Conservation (phyloP, 345 rosid species). For the Physaria fendleri region DNA sequence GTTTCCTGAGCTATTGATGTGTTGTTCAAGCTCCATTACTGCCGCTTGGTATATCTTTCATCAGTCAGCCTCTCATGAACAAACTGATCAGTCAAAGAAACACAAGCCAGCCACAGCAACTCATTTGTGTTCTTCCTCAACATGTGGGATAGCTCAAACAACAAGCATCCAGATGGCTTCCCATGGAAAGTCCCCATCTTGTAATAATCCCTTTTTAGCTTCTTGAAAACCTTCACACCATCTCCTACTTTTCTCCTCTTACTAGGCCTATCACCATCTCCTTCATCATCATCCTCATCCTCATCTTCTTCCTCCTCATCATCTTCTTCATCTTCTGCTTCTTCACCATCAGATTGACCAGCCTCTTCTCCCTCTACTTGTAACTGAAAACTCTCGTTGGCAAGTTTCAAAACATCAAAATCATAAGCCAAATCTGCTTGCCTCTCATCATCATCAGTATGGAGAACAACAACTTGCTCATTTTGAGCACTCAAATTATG, state of each 20-base stretch:
- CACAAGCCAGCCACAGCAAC: conserved; percentile 93
- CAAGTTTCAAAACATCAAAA: conserved; percentile 68
- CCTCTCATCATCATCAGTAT: conserved; percentile 72
- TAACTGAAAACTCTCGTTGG: conserved; percentile 50
- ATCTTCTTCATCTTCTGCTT: conserved; percentile 31
- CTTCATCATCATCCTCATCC: conserved; percentile 21
- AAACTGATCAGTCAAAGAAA: conserved; percentile 89
- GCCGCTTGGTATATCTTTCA: conserved; percentile 95
- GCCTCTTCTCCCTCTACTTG: conserved; percentile 18
- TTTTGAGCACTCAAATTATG: conserved; percentile 69
- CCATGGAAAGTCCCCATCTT: conserved; percentile 88
- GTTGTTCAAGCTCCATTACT: conserved; percentile 97
- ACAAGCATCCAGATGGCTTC: conserved; percentile 81
- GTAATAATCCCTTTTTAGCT: conserved; percentile 67
- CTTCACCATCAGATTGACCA: conserved; percentile 8
- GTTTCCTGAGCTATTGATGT: conserved; percentile 74
- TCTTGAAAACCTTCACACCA: conserved; percentile 49
- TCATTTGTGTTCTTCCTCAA: conserved; percentile 87
- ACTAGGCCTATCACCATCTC: conserved; percentile 40
- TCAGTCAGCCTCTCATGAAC: conserved; percentile 90
- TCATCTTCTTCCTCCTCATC: conserved; percentile 30
- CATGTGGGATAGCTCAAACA: conserved; percentile 72
- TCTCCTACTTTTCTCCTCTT: conserved; percentile 60
- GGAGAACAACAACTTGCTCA: conserved; percentile 74
- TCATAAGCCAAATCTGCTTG: conserved; percentile 81